These are phyloP conservation scores for Cystoisospora suis DNA, from an alignment of 169 alveolate genomes.

Conservation along the genomic window DNA sequence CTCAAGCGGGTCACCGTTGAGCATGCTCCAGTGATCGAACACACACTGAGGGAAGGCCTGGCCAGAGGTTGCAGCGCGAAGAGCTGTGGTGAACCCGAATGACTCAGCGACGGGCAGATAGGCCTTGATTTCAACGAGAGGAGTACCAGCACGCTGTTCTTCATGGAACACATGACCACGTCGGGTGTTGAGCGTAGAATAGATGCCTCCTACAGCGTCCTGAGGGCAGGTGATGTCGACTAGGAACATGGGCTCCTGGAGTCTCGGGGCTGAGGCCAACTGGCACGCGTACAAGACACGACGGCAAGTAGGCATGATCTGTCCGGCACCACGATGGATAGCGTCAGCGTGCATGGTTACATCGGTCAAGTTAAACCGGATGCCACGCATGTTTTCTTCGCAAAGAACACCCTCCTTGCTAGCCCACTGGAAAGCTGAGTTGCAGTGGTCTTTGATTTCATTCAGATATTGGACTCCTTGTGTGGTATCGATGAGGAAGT, in stretches of 20 bases:
- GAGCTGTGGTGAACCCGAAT: constrained; percentile 98
- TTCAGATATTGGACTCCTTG: constrained; percentile 96
- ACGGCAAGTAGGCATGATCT: constrained; percentile 97
- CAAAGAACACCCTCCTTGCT: constrained; percentile 98
- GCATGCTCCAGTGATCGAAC: constrained; percentile 98
- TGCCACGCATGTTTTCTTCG: constrained; percentile 99
- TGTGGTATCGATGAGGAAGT: constrained; percentile 95
- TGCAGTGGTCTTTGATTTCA: constrained; percentile 98
- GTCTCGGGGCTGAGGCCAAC: constrained; percentile 96
- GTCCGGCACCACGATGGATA: constrained; percentile 99
- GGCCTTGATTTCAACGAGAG: constrained; percentile 96
- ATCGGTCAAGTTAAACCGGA: constrained; percentile 96
- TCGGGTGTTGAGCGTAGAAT: constrained; percentile 95
- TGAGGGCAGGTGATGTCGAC: constrained; percentile 97
- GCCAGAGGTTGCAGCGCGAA: constrained; percentile 98
- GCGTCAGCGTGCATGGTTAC: constrained; percentile 99
- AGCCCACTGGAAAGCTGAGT: constrained; percentile 99
- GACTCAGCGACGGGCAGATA: constrained; percentile 99
- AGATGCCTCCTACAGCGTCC: constrained; percentile 97
- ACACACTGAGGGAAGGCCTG: constrained; percentile 99
- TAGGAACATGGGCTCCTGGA: constrained; percentile 98
- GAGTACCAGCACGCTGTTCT: constrained; percentile 98
- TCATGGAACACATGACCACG: constrained; percentile 98
- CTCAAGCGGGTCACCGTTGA: constrained; percentile 97
- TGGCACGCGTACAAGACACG: constrained; percentile 96